Base-by-base conservation (phyloP, 805 yeast species). In the Schwanniomyces yamadae region DNA sequence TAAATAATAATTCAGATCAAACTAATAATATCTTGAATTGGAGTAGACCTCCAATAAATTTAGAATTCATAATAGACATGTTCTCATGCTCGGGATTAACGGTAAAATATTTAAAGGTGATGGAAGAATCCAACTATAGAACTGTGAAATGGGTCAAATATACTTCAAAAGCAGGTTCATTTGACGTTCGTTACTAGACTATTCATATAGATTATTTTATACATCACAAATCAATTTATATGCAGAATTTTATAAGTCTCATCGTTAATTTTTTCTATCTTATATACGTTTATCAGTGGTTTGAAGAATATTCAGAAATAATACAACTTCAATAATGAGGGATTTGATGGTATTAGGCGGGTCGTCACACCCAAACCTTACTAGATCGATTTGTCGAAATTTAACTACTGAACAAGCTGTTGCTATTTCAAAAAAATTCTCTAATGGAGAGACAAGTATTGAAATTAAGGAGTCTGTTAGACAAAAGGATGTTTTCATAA, bases 381-480 rank as follows among this genome's bases (percentile, higher is more conserved):
- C 91, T 3, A 73, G 72, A 23, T 65, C 79, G 41, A 89, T 93
- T 27, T 88, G 96, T 61, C 73, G 77, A 9, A 81, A 82, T 50
- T 66, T 93, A 30, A 82, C 88, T n/a, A 67, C 89, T 11, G 80
- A 80, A 16, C 76, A 78, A 39, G 90, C 95, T 5, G 68, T 73
- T 18, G 85, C 84, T 12, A 69, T 69, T 30, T 69, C 81, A 39
- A 77, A 77, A 41, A 82, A 82, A 55, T 68, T 68, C 41, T 82
- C 91, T 42, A 93, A 93, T 56, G 99, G 99, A 36, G 99, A 93
- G 56, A 90, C 96, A 4, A 81, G 91, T 19, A 87, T 93, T 40
- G 84, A 82, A 38, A 78, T 93, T 37, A 73, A 75, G 36, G 95
- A 89, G 52, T 84, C 95, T 9, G 98, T 93, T 16, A 75, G 99